Base-by-base conservation (phyloP, 2,329 filamentous ascomycete species). In the Aspergillus sp. region DNA sequence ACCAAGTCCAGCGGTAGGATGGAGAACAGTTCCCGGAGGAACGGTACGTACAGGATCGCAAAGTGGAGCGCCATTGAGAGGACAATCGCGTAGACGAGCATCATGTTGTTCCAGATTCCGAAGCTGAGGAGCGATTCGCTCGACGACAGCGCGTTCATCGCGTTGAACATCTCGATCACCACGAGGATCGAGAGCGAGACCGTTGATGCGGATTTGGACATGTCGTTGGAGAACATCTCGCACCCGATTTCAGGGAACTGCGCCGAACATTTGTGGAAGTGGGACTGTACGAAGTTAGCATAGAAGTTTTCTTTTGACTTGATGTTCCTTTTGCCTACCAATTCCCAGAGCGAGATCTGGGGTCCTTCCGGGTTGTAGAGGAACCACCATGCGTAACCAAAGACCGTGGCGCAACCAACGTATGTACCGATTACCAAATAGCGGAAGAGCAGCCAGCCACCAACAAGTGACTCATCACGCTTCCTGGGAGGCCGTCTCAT, bases 331-430 rank as follows among this genome's bases (percentile, higher is more conserved):
- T 5, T 10, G 60, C 68, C 60, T 61, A 74, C 69, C 45, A 98
- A 70, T 57, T 98, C 85, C 60, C 74, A 82, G 67, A 96, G 94
- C 42, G 71, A 78, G 62, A 98, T 93, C 60, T 93, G 84, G 15
- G 91, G 91, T 1, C 91, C 91, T 45, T 80, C 77, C 6, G 78
- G 66, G 67, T 96, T 89, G 70, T 82, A 94, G 82, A 98, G 88
- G 71, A 96, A 98, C 85, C 86, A 98, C 91, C 91, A 98, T n/a
- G 86, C 89, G 56, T 98, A 98, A 28, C 93, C 91, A 53, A 82
- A 86, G 13, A 98, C 93, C 3, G 91, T 98, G 33, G 91, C 91
- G 25, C 86, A 71, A 55, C 91, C 91, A 37, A 98, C 91, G 44
- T 98, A 98, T 6, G 78, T 86, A 40, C 91, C 91, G 49, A 98